Evolutionary conservation across 306 rosid species (phyloP), one percentile per base, ranked within the genome.

Genomic region (Cicer chorassanicum): DNA sequence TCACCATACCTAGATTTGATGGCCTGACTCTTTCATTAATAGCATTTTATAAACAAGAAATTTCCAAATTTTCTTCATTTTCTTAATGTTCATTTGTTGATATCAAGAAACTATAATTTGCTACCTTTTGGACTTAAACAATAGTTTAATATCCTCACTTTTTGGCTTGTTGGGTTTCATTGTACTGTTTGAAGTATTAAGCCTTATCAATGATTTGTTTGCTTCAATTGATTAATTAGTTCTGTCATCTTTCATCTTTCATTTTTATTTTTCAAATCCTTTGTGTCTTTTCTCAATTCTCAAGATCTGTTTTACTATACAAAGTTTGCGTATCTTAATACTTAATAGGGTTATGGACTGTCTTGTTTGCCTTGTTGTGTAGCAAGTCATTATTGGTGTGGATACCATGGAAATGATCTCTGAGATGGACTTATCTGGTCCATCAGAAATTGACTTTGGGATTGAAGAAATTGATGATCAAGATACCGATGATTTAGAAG

Each of bases 311-410:
- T 68, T 70, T 38, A 50, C 34, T 65, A 65, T 44, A 41, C 19
- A 9, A 54, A 63, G 70, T 50, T 42, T 16, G 46, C 54, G 29
- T 79, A 67, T 63, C 41, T 57, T 75, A 36, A 70, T 55, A 16
- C 18, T 16, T 16, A 16, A 16, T 16, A 43, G 64, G 51, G 71
- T 64, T 46, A 39, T 55, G 78, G 62, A 65, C 84, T 73, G 57
- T 76, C 41, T 65, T 66, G 16, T 42, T 59, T 70, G 13, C 69
- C 54, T 71, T 82, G 85, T 62, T 83, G 90, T 83, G 90, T 91
- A 94, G 99, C 99, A 94, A 94, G 92, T 89, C 60, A 88, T 94
- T 86, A 86, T 94, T 75, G 99, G 99, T 72, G 77, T 94, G 77
- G 94, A 91, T 81, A 74, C 99, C 67, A 85, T 66, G 90, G 96